Percentiles rank a stretch among this genome's conserved stretches.
These are phyloP conservation scores for Tympanopsis confertula DNA, from an alignment of 2,329 filamentous ascomycete genomes.

Conservation along the genomic window DNA sequence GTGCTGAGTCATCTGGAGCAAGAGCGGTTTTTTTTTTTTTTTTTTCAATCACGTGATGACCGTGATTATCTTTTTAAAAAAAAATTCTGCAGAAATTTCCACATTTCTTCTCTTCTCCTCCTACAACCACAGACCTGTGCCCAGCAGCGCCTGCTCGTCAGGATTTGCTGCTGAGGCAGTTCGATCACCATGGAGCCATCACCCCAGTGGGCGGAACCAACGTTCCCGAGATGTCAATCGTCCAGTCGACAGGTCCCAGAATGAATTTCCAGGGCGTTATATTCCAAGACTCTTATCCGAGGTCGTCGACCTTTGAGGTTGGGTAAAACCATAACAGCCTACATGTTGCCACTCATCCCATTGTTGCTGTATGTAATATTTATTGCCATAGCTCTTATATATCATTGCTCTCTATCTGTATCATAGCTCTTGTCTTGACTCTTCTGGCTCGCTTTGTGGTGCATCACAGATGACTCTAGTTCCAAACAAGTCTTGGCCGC, in stretches of 20 bases:
- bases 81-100: conserved; percentile 10
- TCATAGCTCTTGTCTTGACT: too few species aligned
- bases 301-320: conserved; percentile 83
- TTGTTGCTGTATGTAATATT: too few species aligned
- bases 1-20: too few species aligned
- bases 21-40: too few species aligned
- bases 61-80: not conserved
- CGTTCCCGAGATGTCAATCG: conserved; percentile 64
- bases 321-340: conserved; percentile 78
- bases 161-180: conserved; percentile 73
- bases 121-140: conserved; percentile 69
- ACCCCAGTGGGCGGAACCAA: conserved; percentile 13
- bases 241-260: conserved; percentile 97
- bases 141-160: conserved; percentile 63
- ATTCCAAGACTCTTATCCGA: conserved; percentile 84
- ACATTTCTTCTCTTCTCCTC: conserved; percentile 22
- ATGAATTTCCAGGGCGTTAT: conserved; percentile 57
- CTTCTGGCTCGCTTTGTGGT: too few species aligned
- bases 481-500: too few species aligned
- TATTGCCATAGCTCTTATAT: too few species aligned
- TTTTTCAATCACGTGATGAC: not conserved
- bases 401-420: too few species aligned
- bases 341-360: conserved; percentile 41
- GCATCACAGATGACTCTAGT: too few species aligned
- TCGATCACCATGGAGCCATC: conserved; percentile 83